Percentiles rank a stretch among this genome's conserved stretches.
Conservation (phyloP, 805 yeast species). For the Candida jianshihensis region DNA sequence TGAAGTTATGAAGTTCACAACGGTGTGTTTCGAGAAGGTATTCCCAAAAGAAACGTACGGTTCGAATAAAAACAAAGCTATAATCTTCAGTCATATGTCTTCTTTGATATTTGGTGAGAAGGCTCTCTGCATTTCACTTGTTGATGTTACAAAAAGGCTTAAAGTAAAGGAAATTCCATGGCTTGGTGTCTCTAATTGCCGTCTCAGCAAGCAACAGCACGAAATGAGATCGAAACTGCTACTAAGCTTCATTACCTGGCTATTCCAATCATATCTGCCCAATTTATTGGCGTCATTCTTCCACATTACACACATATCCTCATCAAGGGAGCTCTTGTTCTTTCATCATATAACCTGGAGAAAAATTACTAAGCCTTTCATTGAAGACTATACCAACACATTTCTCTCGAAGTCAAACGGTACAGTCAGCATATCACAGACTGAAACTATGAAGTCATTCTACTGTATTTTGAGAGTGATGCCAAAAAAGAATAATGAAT, state of each 20-base stretch:
- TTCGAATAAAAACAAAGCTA: slow-evolving; percentile 36
- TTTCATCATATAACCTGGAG: slow-evolving; percentile 59
- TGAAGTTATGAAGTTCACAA: slow-evolving; percentile 35
- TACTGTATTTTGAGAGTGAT: slow-evolving; percentile 37
- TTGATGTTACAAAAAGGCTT: slow-evolving; percentile 29
- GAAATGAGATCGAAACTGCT: slow-evolving; percentile 30
- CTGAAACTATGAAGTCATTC: slow-evolving; percentile 16
- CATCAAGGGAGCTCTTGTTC: slow-evolving; percentile 33
- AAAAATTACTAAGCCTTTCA: slow-evolving; percentile 33
- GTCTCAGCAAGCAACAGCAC: slow-evolving; percentile 36
- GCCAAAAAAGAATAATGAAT: slow-evolving; percentile 52
- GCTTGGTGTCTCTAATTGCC: slow-evolving; percentile 38
- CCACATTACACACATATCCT: slow-evolving; percentile 56
- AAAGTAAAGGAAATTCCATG: slow-evolving; percentile 43
- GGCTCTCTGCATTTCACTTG: slow-evolving; percentile 28
- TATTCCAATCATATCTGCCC: slow-evolving; percentile 39
- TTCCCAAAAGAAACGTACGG: slow-evolving; percentile 53
- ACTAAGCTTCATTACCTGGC: slow-evolving; percentile 47
- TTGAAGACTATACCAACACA: slow-evolving; percentile 32
- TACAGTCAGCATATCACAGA: slow-evolving; percentile 7
- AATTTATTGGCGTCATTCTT: slow-evolving; percentile 47
- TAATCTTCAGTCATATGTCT: slow-evolving; percentile 31
- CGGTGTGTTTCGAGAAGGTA: slow-evolving; percentile 36
- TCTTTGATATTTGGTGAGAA: slow-evolving; percentile 31
- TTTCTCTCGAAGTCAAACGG: slow-evolving; percentile 26